A percentile compares a stretch with the other conserved stretches of the same genome.
Conservation (phyloP, 2,329 filamentous ascomycete species). For the Cyphellophora europaea region DNA sequence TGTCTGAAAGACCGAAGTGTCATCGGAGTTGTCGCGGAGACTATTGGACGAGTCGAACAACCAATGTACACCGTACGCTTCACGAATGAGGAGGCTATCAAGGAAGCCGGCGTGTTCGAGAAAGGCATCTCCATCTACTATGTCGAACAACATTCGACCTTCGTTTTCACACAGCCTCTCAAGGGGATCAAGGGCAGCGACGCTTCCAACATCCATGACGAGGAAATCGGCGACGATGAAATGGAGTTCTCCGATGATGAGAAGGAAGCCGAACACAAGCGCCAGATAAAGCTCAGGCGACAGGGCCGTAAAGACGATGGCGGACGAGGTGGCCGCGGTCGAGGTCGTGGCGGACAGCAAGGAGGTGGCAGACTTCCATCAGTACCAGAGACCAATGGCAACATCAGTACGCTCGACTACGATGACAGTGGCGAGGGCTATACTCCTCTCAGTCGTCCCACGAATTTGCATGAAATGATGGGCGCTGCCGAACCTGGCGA, state of each 20-base stretch:
- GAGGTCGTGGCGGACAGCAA: too few relatives aligned
- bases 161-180: slow-evolving; percentile 77
- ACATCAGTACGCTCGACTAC: slow-evolving; percentile 53
- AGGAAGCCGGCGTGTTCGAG: slow-evolving; percentile 44
- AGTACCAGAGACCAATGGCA: too few relatives aligned
- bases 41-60: slow-evolving; percentile 74
- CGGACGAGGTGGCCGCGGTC: too few relatives aligned
- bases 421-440: slow-evolving; percentile 50
- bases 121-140: slow-evolving; percentile 69
- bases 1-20: slow-evolving; percentile 67
- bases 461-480: slow-evolving; percentile 49
- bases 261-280: slow-evolving; percentile 75
- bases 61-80: slow-evolving; percentile 81
- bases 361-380: too few relatives aligned
- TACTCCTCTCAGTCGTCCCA: slow-evolving; percentile 59
- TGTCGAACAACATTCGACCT: slow-evolving; percentile 65
- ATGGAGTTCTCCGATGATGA: slow-evolving; percentile 96
- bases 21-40: slow-evolving; percentile 74
- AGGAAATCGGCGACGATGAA: slow-evolving; percentile 78
- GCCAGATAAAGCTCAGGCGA: slow-evolving; percentile 49
- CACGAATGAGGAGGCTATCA: slow-evolving; percentile 57
- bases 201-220: slow-evolving; percentile 89
- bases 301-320: too few relatives aligned
- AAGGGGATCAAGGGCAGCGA: slow-evolving; percentile 78
- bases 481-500: slow-evolving; percentile 23